A percentile compares a stretch with the other conserved stretches of the same genome.
Evolutionary conservation across 2,329 filamentous ascomycete genomes (phyloP).

Genomic region (Neopestalotiopsis rosae): DNA sequence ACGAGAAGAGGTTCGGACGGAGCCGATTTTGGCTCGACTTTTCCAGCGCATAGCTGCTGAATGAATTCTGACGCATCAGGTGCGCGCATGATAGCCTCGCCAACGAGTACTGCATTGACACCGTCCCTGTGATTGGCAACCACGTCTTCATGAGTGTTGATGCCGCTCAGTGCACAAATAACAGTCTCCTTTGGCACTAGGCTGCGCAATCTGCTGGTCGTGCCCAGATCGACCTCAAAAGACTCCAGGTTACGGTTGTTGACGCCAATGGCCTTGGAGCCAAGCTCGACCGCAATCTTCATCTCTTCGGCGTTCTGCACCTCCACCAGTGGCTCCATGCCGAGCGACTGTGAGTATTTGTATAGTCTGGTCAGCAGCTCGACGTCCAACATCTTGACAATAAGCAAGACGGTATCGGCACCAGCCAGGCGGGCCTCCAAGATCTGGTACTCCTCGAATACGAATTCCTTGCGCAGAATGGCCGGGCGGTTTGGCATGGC

Average conservation of each 20-base stretch:
- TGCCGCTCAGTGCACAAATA: slow-evolving; percentile 93
- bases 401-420: slow-evolving; percentile 91
- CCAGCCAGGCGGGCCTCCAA: slow-evolving; percentile 91
- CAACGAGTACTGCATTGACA: slow-evolving; percentile 91
- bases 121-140: slow-evolving; percentile 86
- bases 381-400: slow-evolving; percentile 95
- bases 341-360: slow-evolving; percentile 84
- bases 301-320: slow-evolving; percentile 96
- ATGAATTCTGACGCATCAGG: slow-evolving; percentile 85
- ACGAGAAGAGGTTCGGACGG: slow-evolving; percentile 66
- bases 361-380: slow-evolving; percentile 79
- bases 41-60: slow-evolving; percentile 75
- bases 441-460: slow-evolving; percentile 98
- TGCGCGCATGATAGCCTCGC: slow-evolving; percentile 94
- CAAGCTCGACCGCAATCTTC: slow-evolving; percentile 82
- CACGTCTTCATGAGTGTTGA: slow-evolving; percentile 87
- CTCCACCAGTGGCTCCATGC: slow-evolving; percentile 97
- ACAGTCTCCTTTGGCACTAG: slow-evolving; percentile 86
- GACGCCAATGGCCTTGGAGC: slow-evolving; percentile 90
- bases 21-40: slow-evolving; percentile 41
- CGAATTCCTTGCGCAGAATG: slow-evolving; percentile 92
- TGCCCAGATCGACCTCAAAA: slow-evolving; percentile 95
- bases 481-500: slow-evolving; percentile 92
- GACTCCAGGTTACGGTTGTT: slow-evolving; percentile 97
- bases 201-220: slow-evolving; percentile 85